Evolutionary conservation across 176 grass and related monocot genomes (phyloP).

Genomic region (Oryza coarctata): DNA sequence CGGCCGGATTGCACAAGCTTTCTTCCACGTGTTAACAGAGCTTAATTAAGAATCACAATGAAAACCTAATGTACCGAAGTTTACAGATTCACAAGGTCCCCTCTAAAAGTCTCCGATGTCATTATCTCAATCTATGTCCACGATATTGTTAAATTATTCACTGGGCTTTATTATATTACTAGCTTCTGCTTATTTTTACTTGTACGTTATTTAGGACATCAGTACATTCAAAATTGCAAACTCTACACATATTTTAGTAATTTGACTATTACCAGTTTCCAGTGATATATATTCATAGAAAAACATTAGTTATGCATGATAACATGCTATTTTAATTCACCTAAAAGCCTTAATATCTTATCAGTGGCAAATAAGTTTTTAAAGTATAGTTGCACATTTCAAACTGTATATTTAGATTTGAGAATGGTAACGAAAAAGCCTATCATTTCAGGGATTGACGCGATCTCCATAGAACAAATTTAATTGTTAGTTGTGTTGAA

Average conservation of each 20-base stretch:
- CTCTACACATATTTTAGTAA: neutral
- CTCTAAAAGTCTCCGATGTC: neutral
- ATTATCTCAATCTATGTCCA: neutral
- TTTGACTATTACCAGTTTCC: neutral
- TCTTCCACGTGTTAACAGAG: conserved; percentile 31
- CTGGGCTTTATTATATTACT: neutral
- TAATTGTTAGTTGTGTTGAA: no score
- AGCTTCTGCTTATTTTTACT: neutral
- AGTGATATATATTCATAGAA: neutral
- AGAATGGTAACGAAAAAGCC: no score
- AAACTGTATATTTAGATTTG: no score
- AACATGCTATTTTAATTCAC: neutral
- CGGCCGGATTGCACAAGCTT: neutral
- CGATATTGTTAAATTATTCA: neutral
- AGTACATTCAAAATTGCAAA: neutral
- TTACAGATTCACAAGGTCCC: neutral
- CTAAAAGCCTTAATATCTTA: neutral
- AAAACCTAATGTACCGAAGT: neutral
- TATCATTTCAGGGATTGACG: no score
- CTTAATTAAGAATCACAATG: conserved; percentile 2
- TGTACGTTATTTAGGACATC: neutral
- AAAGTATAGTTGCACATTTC: no score
- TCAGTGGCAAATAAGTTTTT: no score
- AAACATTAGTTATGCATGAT: neutral
- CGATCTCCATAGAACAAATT: no score